Evolutionary conservation across 2,329 filamentous ascomycete genomes (phyloP), one percentile per base, ranked within the genome.

Genomic region (Ceratocystis diversiconidia): DNA sequence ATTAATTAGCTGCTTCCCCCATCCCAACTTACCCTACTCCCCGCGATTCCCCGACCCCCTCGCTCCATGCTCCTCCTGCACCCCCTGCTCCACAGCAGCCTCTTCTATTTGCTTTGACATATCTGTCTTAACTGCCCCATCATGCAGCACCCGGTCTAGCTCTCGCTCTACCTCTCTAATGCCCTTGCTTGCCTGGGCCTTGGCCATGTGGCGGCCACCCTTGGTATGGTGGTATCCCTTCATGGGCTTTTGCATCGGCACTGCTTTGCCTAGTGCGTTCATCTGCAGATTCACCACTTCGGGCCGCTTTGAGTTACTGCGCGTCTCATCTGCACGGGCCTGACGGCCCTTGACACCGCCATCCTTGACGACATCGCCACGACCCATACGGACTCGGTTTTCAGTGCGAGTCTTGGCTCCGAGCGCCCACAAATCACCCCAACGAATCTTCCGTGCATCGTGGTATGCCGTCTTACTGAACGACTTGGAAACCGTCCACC

Each of bases 401-500:
- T 75, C 72, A 3, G 88, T 82, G 12, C 90, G 81, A 0, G 90
- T 95, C 80, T 97, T 97, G 25, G 92, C 92, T 0, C 94, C 94
- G 0, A 97, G 79, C 0, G 92, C 91, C 94, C 94, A 99, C 8
- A 97, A 79, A 73, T 97, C 94, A 48, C 94, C 94, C 94, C 92
- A 97, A 64, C 78, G 78, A 0, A 87, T 83, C 76, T 99, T 99
- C 68, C 94, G 85, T 44, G 94, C 94, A 73, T 97, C 94, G 71
- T 89, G 90, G 76, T 92, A 97, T 0, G 91, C 91, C 71, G 88
- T 85, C 70, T 83, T 86, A 73, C 86, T 87, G 75, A 87, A 94
- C 67, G 86, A 90, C 70, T 85, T 85, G 1, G 92, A 89, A 0
- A 99, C 87, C 0, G 88, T 94, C 94, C 94, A 99, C 65, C 94